Percentiles rank a stretch among this genome's conserved stretches.
These are phyloP conservation scores for Pterocarpus santalinus DNA, from an alignment of 306 rosid genomes.

Conservation along the genomic window DNA sequence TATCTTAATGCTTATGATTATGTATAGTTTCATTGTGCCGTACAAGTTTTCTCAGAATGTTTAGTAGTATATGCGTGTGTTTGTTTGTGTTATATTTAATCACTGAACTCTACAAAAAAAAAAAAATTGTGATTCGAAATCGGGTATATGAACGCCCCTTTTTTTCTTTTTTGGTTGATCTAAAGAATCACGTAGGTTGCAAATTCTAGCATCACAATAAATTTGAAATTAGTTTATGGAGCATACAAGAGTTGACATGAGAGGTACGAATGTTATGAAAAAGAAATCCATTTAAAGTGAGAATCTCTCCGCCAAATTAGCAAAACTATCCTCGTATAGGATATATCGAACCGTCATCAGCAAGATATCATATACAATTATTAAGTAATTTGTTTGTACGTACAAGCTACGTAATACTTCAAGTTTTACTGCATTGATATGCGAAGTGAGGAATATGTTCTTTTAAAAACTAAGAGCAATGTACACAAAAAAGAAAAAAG, in stretches of 20 bases:
- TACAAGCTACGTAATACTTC: no score
- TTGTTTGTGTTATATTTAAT: conserved; percentile 6
- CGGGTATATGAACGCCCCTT: conserved; percentile 28
- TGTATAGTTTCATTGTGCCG: conserved; percentile 33
- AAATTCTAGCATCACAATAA: conserved; percentile 40
- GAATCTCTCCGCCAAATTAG: conserved; percentile 46
- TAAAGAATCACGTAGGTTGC: conserved; percentile 45
- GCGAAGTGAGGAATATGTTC: no score
- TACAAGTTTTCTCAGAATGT: conserved; percentile 41
- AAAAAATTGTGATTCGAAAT: conserved; percentile 42
- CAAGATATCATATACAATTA: conserved; percentile 40
- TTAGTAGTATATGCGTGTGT: conserved; percentile 31
- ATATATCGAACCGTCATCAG: conserved; percentile 31
- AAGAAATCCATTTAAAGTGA: conserved; percentile 45
- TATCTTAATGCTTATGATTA: conserved; percentile 37
- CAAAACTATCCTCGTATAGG: conserved; percentile 24
- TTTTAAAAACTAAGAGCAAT: no score
- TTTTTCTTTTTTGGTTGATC: conserved; percentile 5
- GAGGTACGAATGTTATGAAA: conserved; percentile 31
- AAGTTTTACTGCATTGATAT: no score
- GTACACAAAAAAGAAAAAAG: no score
- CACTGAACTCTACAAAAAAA: conserved; percentile 12
- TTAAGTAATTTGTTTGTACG: not conserved
- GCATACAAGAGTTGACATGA: conserved; percentile 60
- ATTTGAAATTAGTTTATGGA: conserved; percentile 24